A percentile compares a stretch with the other conserved stretches of the same genome.
Evolutionary conservation across 805 yeast genomes (phyloP).

Genomic region (Kluyveromyces wickerhamii): DNA sequence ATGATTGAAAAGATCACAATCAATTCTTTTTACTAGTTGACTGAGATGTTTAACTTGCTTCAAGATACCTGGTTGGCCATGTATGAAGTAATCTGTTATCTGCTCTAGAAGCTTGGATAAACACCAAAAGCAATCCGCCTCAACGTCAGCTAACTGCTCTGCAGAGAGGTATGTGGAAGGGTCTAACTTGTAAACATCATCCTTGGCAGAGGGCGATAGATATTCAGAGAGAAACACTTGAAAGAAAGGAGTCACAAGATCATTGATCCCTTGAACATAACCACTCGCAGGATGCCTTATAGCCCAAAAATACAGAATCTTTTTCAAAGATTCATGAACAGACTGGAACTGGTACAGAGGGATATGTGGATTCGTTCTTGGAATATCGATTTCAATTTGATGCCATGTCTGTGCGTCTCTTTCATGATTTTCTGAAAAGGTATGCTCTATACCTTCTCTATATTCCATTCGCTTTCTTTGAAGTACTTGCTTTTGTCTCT

Average conservation of each 20-base stretch:
- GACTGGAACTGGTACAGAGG: constrained; percentile 58
- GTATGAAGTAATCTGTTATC: constrained; percentile 93
- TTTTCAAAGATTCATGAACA: constrained; percentile 73
- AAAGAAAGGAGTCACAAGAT: constrained; percentile 84
- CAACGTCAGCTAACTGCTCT: constrained; percentile 59
- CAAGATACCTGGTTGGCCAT: constrained; percentile 95
- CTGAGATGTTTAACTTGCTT: constrained; percentile 80
- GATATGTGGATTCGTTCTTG: constrained; percentile 84
- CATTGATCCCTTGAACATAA: constrained; percentile 96
- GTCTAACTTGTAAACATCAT: constrained; percentile 50
- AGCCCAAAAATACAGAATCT: constrained; percentile 87
- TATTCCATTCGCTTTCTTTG: constrained; percentile 82
- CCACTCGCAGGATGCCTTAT: constrained; percentile 96
- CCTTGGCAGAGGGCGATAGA: constrained; percentile 34
- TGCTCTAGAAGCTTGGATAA: constrained; percentile 84
- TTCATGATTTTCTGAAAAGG: constrained; percentile 43
- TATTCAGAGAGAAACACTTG: constrained; percentile 77
- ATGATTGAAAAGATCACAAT: constrained; percentile 62
- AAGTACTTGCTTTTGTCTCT: constrained; percentile 62
- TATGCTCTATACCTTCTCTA: constrained; percentile 60
- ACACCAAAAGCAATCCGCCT: constrained; percentile 98
- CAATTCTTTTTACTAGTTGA: constrained; percentile 74
- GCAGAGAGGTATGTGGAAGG: constrained; percentile 48
- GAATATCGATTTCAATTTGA: constrained; percentile 90
- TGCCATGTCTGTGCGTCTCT: constrained; percentile 83